Conservation (phyloP, 352 stramenopile species). For the Phytophthora kernoviae region DNA sequence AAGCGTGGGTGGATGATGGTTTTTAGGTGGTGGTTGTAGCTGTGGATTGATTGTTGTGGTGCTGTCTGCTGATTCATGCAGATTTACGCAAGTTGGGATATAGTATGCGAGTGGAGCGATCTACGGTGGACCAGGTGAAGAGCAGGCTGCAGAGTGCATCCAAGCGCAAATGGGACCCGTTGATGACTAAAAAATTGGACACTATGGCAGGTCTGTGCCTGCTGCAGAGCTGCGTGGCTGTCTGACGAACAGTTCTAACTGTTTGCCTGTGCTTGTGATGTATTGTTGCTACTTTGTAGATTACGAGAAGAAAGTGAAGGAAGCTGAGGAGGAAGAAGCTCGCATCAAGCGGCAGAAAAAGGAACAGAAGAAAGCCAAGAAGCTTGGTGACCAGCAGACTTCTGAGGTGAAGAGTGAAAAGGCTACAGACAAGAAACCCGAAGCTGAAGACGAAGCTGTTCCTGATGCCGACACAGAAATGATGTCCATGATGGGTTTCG, state of each 20-base stretch:
- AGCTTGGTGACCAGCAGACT: conserved; percentile 25
- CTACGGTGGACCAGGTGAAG: conserved; percentile 87
- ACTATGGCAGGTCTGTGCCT: conserved; percentile 62
- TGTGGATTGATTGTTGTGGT: conserved; percentile 5
- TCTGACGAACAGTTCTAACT: neutral
- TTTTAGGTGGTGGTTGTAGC: neutral
- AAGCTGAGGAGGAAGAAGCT: conserved; percentile 65
- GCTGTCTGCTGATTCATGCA: conserved; percentile 27
- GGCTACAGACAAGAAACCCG: conserved; percentile 17
- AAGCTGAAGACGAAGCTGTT: conserved; percentile 17
- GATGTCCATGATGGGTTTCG: conserved; percentile 94
- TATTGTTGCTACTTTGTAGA: conserved; percentile 34
- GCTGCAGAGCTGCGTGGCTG: neutral
- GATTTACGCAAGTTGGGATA: conserved; percentile 91
- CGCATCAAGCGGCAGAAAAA: conserved; percentile 76
- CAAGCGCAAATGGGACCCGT: conserved; percentile 85
- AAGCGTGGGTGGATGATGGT: conserved; percentile 76
- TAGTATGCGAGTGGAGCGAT: conserved; percentile 92
- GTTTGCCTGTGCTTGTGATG: neutral
- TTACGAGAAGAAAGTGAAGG: conserved; percentile 88
- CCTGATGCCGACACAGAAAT: conserved; percentile 70
- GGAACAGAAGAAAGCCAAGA: conserved; percentile 77
- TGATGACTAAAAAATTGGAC: conserved; percentile 84
- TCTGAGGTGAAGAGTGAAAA: neutral
- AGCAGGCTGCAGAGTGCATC: conserved; percentile 78